Evolutionary conservation across 371 early-diverging fungal species (phyloP), one percentile per base, ranked within the genome.

Genomic region (Apophysomyces ossiformis): DNA sequence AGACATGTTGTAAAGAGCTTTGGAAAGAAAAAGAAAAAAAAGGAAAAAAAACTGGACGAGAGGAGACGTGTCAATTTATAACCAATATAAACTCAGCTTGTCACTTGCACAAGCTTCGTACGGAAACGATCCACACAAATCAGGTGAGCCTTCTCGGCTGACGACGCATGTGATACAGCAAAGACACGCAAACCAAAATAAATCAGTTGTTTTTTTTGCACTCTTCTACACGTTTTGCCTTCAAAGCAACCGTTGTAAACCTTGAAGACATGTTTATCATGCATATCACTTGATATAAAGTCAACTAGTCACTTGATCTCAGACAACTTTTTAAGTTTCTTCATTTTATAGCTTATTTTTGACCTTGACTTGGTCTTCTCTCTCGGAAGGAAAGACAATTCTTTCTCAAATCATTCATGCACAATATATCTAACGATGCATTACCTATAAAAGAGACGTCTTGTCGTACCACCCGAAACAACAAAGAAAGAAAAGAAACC

Each of bases 51-150:
- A 39, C n/a, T 46, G 45, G 36, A 46, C 43, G 60, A 61, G 65
- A 64, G 54, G n/a, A 21, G 54, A 50, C 50, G 64, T 60, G 60
- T 57, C 60, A 57, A 37, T 66, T 61, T 58, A 46, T 59, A 7
- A 38, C 13, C 1, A 56, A 61, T 26, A 58, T 43, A 43, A 58
- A 56, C 54, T 57, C 57, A 47, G 37, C 47, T 32, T 46, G 46
- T 47, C 62, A 61, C 62, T 61, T 61, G 62, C 44, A 50, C 47
- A 50, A 35, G 44, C 50, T 35, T 54, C 54, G 9, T 36, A 15
- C 47, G 26, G 44, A 35, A 44, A 54, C 36, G 35, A 50, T 54
- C 47, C 54, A 32, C 35, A 61, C 54, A 21, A 50, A 50, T 50
- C 54, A 50, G 54, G 54, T 50, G 54, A 50, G 54, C 4, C 54